Base-by-base conservation (phyloP, 1,139 yeast species). In the Geotrichum aggregatum region DNA sequence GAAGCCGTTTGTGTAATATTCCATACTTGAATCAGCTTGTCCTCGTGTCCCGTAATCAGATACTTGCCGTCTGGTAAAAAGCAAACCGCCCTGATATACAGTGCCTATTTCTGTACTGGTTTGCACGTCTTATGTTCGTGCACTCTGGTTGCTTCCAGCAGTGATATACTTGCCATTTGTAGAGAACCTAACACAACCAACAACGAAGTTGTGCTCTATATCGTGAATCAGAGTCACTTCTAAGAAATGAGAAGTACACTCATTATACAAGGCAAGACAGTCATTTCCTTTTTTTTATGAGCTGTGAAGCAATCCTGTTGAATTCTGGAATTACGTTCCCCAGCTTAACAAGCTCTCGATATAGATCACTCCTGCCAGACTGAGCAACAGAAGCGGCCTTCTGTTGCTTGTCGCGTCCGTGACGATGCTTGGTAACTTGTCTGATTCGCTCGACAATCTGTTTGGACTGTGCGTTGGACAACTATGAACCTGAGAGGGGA, bases 41-140 rank as follows among this genome's bases (percentile, higher is more conserved):
- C 98, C 73, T 92, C 98, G 41, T 98, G 98, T 66, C 98, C 98
- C 16, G 98, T 92, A 33, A 98, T 98, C 65, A 92, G 78, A 63
- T 80, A 86, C 71, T 88, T 87, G 52, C 98, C 98, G 72, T 91
- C 97, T 44, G 98, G 98, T 1, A 96, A 87, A 73, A 92, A 91
- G 69, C 98, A 91, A 50, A 92, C 97, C 1, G 96, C 87, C 66
- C 98, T 82, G 63, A 91, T 89, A 72, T 92, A 92, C 65, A 92
- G 95, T 75, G 22, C 75, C 76, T 36, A 76, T 73, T 51, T 73
- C 73, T 16, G 71, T 75, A 60, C 98, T 98, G 28, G 95, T 86
- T 64, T 86, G 85, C 45, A 91, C 97, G 61, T 86, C 87, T 71
- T 84, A 92, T 56, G 92, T 96, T 70, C 89, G 97, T 8, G 98